Evolutionary conservation across 768 basidiomycete genomes (phyloP).

Genomic region (Boletus speciosus): DNA sequence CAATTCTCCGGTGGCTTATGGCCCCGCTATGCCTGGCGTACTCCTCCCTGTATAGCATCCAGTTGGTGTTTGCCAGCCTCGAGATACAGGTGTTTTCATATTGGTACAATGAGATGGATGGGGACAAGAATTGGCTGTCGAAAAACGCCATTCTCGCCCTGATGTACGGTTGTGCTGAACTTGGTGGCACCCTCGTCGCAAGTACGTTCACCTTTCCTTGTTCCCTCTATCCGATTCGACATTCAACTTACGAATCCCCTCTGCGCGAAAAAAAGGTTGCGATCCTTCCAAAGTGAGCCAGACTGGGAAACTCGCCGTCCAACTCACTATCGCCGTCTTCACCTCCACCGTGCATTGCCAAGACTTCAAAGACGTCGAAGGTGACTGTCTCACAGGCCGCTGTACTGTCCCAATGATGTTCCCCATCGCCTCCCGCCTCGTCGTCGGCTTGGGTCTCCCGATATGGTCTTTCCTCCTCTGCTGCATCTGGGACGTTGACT

Average conservation of each 20-base stretch:
- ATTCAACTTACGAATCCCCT: background rate
- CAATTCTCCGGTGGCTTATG: slow-evolving; percentile 36
- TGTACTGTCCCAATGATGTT: slow-evolving; percentile 43
- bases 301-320: slow-evolving; percentile 31
- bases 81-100: slow-evolving; percentile 31
- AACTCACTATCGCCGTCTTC: slow-evolving; percentile 37
- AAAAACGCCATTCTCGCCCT: slow-evolving; percentile 39
- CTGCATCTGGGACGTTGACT: slow-evolving; percentile 35
- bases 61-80: slow-evolving; percentile 34
- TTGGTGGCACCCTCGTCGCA: slow-evolving; percentile 39
- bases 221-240: background rate
- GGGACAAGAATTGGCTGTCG: slow-evolving; percentile 37
- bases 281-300: slow-evolving; percentile 26
- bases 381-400: slow-evolving; percentile 38
- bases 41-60: slow-evolving; percentile 32
- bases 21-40: slow-evolving; percentile 34
- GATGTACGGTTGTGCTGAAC: slow-evolving; percentile 37
- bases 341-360: slow-evolving; percentile 49
- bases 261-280: slow-evolving; percentile 9
- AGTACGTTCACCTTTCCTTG: slow-evolving; percentile 20
- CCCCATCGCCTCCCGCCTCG: slow-evolving; percentile 35
- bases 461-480: slow-evolving; percentile 37
- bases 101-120: slow-evolving; percentile 39
- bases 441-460: slow-evolving; percentile 33
- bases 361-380: slow-evolving; percentile 45